phyloP scores from a whole-genome alignment of 1,284 basidiomycete species.

The Pseudozyma sp. region DNA sequence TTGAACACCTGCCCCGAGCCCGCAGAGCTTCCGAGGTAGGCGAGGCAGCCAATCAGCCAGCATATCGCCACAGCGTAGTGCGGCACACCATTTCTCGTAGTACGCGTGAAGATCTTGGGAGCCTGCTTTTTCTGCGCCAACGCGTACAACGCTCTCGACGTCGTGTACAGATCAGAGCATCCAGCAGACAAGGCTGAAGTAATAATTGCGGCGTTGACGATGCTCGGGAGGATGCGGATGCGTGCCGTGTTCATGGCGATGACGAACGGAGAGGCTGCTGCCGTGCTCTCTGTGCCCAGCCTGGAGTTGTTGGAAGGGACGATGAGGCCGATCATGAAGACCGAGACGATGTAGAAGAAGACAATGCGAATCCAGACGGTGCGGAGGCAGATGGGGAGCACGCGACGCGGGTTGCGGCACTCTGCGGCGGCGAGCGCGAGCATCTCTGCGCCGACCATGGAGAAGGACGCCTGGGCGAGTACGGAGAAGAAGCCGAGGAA shows the following conservation, averaged over 20 bases:
- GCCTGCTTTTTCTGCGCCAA: slow-evolving; percentile 76
- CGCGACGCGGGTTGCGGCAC: slow-evolving; percentile 69
- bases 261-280: slow-evolving; percentile 52
- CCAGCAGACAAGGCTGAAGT: slow-evolving; percentile 87
- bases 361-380: slow-evolving; percentile 62
- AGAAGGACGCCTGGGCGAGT: slow-evolving; percentile 77
- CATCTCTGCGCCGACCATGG: slow-evolving; percentile 82
- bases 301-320: slow-evolving; percentile 56
- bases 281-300: slow-evolving; percentile 45
- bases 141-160: slow-evolving; percentile 79
- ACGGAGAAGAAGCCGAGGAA: slow-evolving; percentile 68
- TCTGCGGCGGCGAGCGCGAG: slow-evolving; percentile 85
- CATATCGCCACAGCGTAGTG: slow-evolving; percentile 78
- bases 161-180: slow-evolving; percentile 83
- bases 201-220: slow-evolving; percentile 81
- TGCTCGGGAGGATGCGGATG: slow-evolving; percentile 69
- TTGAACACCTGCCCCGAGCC: slow-evolving; percentile 74
- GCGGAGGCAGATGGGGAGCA: slow-evolving; percentile 58
- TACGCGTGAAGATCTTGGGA: slow-evolving; percentile 78
- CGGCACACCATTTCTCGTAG: slow-evolving; percentile 80
- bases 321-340: slow-evolving; percentile 63
- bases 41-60: slow-evolving; percentile 76
- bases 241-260: slow-evolving; percentile 66
- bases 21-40: slow-evolving; percentile 73
- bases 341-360: slow-evolving; percentile 70